phyloP scores from a whole-genome alignment of 345 rosid genomes.

The Euphorbia pulcherrima region DNA sequence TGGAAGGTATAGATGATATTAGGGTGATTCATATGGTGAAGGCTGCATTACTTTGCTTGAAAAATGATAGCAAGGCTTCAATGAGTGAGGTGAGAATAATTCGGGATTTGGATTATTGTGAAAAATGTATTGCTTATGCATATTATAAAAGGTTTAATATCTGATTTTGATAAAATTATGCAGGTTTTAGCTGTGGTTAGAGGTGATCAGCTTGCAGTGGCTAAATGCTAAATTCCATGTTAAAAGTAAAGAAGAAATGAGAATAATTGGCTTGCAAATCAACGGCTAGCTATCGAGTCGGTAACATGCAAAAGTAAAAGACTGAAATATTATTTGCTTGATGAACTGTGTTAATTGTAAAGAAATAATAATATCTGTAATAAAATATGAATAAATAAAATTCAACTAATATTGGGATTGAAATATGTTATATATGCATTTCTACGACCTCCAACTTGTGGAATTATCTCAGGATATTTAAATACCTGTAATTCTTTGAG shows the following conservation, averaged over 20 bases:
- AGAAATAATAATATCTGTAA: neutral
- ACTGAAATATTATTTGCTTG: too few species aligned
- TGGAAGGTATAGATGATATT: constrained; percentile 22
- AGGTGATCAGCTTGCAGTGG: constrained; percentile 30
- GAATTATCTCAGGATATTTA: too few species aligned
- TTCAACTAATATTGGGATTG: neutral
- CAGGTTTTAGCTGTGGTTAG: constrained; percentile 50
- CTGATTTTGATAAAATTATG: constrained; percentile 4
- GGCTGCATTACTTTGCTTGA: constrained; percentile 48
- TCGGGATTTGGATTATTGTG: constrained; percentile 3
- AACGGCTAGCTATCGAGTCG: too few species aligned
- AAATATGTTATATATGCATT: neutral
- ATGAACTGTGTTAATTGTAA: neutral
- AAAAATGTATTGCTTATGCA: too few species aligned
- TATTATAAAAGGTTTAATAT: neutral
- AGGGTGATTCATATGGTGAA: constrained; percentile 27
- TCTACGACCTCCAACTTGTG: neutral
- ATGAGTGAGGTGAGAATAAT: constrained; percentile 38
- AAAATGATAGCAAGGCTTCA: constrained; percentile 21
- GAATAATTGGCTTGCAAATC: neutral
- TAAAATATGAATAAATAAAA: neutral
- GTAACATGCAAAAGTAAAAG: too few species aligned
- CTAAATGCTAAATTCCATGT: neutral
- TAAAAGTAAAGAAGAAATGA: neutral
- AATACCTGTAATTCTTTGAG: constrained; percentile 6